Conservation (phyloP, 768 basidiomycete genomes). For the Kwoniella pini region DNA sequence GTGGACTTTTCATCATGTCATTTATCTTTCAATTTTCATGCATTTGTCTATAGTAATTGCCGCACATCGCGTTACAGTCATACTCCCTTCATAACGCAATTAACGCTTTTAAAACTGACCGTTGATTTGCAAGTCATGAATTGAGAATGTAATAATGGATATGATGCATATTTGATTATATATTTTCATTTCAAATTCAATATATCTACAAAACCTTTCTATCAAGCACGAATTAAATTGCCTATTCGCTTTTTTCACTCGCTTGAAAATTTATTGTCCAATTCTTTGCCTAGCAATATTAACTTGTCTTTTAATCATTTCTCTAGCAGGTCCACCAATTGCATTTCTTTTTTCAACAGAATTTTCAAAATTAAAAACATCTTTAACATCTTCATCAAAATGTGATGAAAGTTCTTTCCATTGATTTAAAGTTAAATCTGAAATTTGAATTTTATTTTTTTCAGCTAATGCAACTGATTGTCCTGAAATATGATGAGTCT, state of each 20-base stretch:
- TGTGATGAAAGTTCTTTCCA: slow-evolving; percentile 71
- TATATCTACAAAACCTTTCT: too few species aligned
- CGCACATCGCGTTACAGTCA: not conserved
- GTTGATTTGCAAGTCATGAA: too few species aligned
- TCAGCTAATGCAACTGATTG: slow-evolving; percentile 95
- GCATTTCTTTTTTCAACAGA: slow-evolving; percentile 89
- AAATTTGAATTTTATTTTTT: slow-evolving; percentile 72
- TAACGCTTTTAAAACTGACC: too few species aligned
- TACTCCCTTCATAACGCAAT: too few species aligned
- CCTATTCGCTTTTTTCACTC: not conserved
- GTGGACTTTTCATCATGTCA: not conserved
- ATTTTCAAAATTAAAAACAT: slow-evolving; percentile 91
- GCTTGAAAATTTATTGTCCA: slow-evolving; percentile 19
- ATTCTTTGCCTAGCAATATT: slow-evolving; percentile 68
- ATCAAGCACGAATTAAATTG: too few species aligned
- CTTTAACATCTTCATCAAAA: slow-evolving; percentile 77
- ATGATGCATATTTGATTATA: too few species aligned
- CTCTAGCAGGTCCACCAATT: slow-evolving; percentile 84
- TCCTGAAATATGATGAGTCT: slow-evolving; percentile 97
- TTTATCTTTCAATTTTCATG: not conserved
- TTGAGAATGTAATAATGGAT: too few species aligned
- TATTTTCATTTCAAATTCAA: too few species aligned
- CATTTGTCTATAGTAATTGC: too few species aligned
- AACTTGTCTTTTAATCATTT: slow-evolving; percentile 84
- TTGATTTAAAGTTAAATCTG: slow-evolving; percentile 76